Evolutionary conservation across 2,329 filamentous ascomycete genomes (phyloP), one percentile per base, ranked within the genome.

Genomic region (Xylaria sp.): DNA sequence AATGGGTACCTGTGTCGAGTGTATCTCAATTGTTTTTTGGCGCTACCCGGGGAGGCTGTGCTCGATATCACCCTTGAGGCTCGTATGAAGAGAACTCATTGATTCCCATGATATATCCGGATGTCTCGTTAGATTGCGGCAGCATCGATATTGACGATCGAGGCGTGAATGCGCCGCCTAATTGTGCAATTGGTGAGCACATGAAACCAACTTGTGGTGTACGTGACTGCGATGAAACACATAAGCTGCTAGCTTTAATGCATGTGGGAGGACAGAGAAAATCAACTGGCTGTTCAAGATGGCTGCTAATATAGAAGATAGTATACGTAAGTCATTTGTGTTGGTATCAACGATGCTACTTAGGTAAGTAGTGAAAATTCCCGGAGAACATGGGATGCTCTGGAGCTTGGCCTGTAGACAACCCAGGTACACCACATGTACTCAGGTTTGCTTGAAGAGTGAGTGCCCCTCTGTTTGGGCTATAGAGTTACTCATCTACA

Each of bases 141-240:
- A n/a, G 40, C 14, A 25, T 40, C 25, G 21, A 17, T 53, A 33
- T 19, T 42, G 33, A 31, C 28, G 19, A 35, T 53, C 38, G 43
- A 42, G 33, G 23, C n/a, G 23, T 49, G 42, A 28, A 28, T 45
- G 33, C 21, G 49, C 33, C 43, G 33, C 40, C n/a, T n/a, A n/a
- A 42, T 33, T 23, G 42, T 37, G 45, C 49, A 60, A 28, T 52
- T 38, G 42, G 37, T n/a, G 33, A 35, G 49, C 6, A 54, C 21
- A 12, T 60, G 50, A 60, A 60, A 42, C 40, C 33, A 31, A 31
- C 25, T 35, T 23, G 35, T 54, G 23, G 43, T 42, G n/a, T 49
- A 55, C 57, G 57, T 60, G 57, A 43, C 57, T 55, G 43, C 57
- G 51, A 55, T 61, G 58, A 61, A 61, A 61, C 58, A 50, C 46